These are phyloP conservation scores for Artomyces pyxidatus DNA, from an alignment of 768 basidiomycete species.

Conservation along the genomic window DNA sequence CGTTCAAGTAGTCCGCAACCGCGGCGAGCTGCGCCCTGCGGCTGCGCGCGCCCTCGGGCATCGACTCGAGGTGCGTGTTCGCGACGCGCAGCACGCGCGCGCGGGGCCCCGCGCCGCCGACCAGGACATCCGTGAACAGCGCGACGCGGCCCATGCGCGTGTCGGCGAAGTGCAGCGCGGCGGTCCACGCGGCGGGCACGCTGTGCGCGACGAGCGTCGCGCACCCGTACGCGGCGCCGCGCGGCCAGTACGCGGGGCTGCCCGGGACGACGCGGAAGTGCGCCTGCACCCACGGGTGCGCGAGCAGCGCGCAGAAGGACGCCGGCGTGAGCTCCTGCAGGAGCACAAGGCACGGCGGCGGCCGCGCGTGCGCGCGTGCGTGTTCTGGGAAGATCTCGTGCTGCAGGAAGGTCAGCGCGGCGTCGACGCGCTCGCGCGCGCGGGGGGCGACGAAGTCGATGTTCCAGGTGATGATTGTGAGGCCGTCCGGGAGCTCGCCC, in stretches of 20 bases:
- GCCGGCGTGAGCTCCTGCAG: conserved; percentile 55
- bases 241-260: conserved; percentile 47
- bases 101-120: conserved; percentile 17
- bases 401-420: conserved; percentile 48
- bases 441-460: conserved; percentile 39
- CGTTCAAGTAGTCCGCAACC: conserved; percentile 42
- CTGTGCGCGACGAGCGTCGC: conserved; percentile 60
- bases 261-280: conserved; percentile 54
- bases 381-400: conserved; percentile 41
- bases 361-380: conserved; percentile 31
- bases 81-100: conserved; percentile 46
- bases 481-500: conserved; percentile 28
- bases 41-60: conserved; percentile 32
- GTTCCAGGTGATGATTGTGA: conserved; percentile 69
- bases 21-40: conserved; percentile 44
- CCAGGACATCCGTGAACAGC: conserved; percentile 43
- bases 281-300: conserved; percentile 52
- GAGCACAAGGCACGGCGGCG: conserved; percentile 54
- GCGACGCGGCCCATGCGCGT: conserved; percentile 47
- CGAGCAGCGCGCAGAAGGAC: conserved; percentile 41
- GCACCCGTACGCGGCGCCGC: conserved; percentile 45
- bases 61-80: conserved; percentile 72
- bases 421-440: conserved; percentile 35
- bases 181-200: conserved; percentile 39
- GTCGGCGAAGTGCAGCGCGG: conserved; percentile 44